phyloP scores from a whole-genome alignment of 176 grass and related monocot genomes.

The Alopecurus myosuroides region DNA sequence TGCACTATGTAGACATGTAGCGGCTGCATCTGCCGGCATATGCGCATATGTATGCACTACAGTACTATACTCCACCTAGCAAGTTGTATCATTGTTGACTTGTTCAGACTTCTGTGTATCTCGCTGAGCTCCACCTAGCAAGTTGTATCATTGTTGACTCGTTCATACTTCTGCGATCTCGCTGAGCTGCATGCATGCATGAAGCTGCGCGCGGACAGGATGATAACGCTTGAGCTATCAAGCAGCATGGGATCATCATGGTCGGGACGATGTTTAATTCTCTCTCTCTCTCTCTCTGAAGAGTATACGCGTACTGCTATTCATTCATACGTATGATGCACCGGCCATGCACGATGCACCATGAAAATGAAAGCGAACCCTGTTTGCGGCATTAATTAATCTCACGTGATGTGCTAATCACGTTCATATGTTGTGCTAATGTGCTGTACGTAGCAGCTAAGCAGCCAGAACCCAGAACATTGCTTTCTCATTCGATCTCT shows the following conservation, averaged over 20 bases:
- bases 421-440: not conserved
- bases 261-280: not conserved
- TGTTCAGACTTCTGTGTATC: not conserved
- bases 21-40: not conserved
- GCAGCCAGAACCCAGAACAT: not conserved
- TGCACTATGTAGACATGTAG: not conserved
- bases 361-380: not conserved
- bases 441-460: not conserved
- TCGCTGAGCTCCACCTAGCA: not conserved
- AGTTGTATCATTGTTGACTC: not conserved
- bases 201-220: not conserved
- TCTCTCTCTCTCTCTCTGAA: not conserved
- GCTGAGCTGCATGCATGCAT: not conserved
- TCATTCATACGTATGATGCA: not conserved
- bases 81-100: not conserved
- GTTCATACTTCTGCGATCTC: not conserved
- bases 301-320: not conserved
- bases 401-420: not conserved
- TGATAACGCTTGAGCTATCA: not conserved
- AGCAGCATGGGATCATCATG: not conserved
- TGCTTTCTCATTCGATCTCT: not conserved
- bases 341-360: not conserved
- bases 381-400: not conserved
- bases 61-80: not conserved
- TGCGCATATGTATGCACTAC: not conserved